These are phyloP conservation scores for Picea sitchensis DNA, from an alignment of 75 land plant species.

Conservation along the genomic window DNA sequence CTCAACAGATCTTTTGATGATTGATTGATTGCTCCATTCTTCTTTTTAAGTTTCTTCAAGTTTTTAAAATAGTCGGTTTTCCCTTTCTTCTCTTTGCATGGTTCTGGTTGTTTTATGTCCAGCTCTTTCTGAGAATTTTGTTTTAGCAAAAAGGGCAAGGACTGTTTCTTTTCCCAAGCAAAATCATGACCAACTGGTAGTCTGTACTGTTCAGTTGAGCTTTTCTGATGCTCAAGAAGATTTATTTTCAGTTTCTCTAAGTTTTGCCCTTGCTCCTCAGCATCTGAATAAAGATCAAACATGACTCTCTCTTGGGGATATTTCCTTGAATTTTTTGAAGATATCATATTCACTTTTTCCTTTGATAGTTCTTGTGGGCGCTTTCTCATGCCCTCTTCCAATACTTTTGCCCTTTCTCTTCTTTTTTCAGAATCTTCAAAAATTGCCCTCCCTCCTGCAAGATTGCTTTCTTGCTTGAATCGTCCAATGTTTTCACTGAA, in stretches of 20 bases:
- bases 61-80: not conserved
- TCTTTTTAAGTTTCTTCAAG: not conserved
- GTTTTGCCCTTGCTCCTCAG: slow-evolving; percentile 1
- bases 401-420: not conserved
- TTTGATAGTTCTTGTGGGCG: not conserved
- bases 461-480: not conserved
- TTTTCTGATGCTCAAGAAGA: not conserved
- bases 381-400: not conserved
- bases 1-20: not conserved
- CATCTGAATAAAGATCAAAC: not conserved
- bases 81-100: not conserved
- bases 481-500: not conserved
- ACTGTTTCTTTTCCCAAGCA: not conserved
- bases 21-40: not conserved
- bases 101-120: not conserved
- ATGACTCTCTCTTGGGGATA: not conserved
- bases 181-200: not conserved
- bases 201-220: not conserved
- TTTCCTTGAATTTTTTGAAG: not conserved
- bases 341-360: not conserved
- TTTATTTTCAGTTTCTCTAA: not conserved
- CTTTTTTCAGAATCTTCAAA: slow-evolving; percentile 1
- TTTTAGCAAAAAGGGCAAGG: not conserved
- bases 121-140: not conserved
- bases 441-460: not conserved